These are phyloP conservation scores for Moricandia moricandioides DNA, from an alignment of 345 rosid genomes.

Conservation along the genomic window DNA sequence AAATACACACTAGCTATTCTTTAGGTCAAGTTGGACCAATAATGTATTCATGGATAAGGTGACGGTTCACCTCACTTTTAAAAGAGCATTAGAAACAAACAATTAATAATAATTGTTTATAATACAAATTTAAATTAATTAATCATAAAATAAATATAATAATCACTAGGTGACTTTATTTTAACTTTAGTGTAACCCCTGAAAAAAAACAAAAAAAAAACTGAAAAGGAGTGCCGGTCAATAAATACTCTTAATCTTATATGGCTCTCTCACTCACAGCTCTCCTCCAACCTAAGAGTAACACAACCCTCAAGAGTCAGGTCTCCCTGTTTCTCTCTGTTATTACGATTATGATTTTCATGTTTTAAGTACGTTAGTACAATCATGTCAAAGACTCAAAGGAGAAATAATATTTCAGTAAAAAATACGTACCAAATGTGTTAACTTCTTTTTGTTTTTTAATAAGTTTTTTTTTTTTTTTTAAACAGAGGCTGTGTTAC, in stretches of 20 bases:
- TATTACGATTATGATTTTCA: not conserved
- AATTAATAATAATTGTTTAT: not conserved
- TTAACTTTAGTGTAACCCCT: not conserved
- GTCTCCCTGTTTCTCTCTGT: not conserved
- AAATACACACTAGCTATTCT: not conserved
- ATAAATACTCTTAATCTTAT: not conserved
- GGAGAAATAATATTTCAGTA: not conserved
- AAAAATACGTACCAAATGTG: no score
- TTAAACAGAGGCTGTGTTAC: no score
- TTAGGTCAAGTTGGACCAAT: not conserved
- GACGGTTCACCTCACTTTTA: not conserved
- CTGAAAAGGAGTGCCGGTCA: not conserved
- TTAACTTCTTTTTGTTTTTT: no score
- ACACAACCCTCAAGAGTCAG: not conserved
- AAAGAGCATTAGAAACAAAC: not conserved
- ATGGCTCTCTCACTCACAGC: constrained; percentile 1
- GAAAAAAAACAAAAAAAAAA: no score
- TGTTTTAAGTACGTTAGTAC: not conserved
- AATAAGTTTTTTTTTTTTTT: no score
- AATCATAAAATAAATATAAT: no score
- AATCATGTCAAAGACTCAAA: not conserved
- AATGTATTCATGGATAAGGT: not conserved
- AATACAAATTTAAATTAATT: no score
- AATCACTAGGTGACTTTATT: no score
- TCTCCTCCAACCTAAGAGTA: not conserved